These are phyloP conservation scores for Carpinus fangiana DNA, from an alignment of 306 rosid species.

Conservation along the genomic window DNA sequence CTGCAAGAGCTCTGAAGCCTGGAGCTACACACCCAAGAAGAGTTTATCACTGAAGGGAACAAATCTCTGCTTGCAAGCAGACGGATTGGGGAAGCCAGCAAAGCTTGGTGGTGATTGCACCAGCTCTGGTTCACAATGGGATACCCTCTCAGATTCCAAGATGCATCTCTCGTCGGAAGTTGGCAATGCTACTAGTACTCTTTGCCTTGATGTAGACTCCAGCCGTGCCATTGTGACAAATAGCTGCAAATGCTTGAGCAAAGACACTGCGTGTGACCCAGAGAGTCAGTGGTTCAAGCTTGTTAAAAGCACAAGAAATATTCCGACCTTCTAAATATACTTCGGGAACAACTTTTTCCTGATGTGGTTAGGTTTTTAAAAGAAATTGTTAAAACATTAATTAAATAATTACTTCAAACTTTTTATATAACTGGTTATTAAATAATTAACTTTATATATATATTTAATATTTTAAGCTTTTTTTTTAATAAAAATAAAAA, in stretches of 20 bases:
- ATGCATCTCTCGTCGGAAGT: conserved; percentile 63
- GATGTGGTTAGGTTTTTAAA: too few species aligned
- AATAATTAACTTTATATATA: too few species aligned
- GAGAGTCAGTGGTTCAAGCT: conserved; percentile 85
- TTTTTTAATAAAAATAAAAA: too few species aligned
- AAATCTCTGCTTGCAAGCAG: conserved; percentile 62
- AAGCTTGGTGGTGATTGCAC: conserved; percentile 48
- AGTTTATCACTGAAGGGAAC: conserved; percentile 61
- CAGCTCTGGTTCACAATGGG: conserved; percentile 55
- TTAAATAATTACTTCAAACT: too few species aligned
- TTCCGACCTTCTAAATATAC: conserved; percentile 14
- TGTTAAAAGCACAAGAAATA: conserved; percentile 50
- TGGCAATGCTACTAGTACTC: conserved; percentile 36
- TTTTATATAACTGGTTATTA: too few species aligned
- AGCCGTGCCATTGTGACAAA: conserved; percentile 55
- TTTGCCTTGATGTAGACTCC: conserved; percentile 72
- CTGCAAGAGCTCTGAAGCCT: conserved; percentile 58
- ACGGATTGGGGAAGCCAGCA: conserved; percentile 46
- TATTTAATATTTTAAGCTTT: too few species aligned
- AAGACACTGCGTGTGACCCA: conserved; percentile 57
- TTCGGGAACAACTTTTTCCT: neutral
- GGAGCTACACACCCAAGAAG: conserved; percentile 58
- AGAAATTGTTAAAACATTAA: too few species aligned
- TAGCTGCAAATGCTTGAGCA: conserved; percentile 67
- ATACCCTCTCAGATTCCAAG: conserved; percentile 69